Conservation (phyloP, 495 filamentous ascomycete genomes). For the Beverwykella pulmonaria region DNA sequence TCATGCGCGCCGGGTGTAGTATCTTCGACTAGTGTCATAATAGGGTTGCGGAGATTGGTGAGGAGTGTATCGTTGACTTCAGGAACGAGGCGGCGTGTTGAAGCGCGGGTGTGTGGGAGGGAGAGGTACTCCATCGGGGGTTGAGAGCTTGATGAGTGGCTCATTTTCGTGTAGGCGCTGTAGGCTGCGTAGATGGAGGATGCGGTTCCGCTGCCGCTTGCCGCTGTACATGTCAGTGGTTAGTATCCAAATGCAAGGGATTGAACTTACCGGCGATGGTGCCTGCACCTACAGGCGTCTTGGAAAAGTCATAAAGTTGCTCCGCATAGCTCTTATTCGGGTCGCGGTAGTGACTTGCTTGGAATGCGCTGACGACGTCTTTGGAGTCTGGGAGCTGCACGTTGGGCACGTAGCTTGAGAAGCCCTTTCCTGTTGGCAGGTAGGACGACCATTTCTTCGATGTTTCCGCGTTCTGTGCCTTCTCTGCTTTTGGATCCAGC, state of each 20-base stretch:
- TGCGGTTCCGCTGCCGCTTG: constrained; percentile 42
- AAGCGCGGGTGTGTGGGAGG: constrained; percentile 45
- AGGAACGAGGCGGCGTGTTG: constrained; percentile 41
- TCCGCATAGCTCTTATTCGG: constrained; percentile 47
- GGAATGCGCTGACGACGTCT: constrained; percentile 39
- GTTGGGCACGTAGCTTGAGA: constrained; percentile 43
- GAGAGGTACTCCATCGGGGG: constrained; percentile 46
- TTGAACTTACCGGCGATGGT: constrained; percentile 36
- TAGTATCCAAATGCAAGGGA: not conserved
- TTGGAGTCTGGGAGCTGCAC: constrained; percentile 37
- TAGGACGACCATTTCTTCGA: constrained; percentile 45
- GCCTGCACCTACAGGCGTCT: constrained; percentile 49
- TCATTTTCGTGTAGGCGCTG: constrained; percentile 41
- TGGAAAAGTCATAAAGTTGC: constrained; percentile 48
- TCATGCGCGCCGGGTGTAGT: constrained; percentile 47
- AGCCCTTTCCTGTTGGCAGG: constrained; percentile 45
- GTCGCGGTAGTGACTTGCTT: constrained; percentile 42
- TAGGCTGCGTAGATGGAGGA: constrained; percentile 47
- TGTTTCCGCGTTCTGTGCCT: constrained; percentile 38
- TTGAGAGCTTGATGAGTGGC: not conserved
- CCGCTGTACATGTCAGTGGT: constrained; percentile 16
- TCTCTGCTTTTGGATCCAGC: constrained; percentile 14
- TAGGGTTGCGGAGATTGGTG: constrained; percentile 45
- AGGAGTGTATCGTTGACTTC: constrained; percentile 42
- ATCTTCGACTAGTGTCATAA: constrained; percentile 48